A percentile compares a stretch with the other conserved stretches of the same genome.
phyloP scores from a whole-genome alignment of 1,284 basidiomycete species.

The Somion occarium region DNA sequence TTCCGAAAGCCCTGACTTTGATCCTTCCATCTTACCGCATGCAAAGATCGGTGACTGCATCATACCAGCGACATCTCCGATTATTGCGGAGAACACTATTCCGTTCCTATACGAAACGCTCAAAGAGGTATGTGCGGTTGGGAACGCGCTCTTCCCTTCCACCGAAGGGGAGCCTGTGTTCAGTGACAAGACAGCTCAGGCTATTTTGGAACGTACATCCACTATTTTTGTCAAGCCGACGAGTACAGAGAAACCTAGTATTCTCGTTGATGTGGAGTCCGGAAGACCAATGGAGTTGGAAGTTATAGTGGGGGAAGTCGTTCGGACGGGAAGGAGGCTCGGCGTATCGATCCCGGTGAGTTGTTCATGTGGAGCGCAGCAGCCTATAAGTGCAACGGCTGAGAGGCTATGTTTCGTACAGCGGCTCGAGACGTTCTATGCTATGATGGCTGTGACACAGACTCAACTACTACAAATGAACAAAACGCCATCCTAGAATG shows the following conservation, averaged over 20 bases:
- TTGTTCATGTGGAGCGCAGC: slow-evolving; percentile 9
- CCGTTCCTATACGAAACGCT: slow-evolving; percentile 43
- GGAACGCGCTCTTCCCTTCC: slow-evolving; percentile 44
- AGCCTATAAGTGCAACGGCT: too few relatives aligned
- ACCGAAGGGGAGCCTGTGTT: slow-evolving; percentile 35
- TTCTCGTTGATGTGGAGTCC: slow-evolving; percentile 53
- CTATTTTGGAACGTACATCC: slow-evolving; percentile 36
- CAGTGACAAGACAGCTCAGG: slow-evolving; percentile 36
- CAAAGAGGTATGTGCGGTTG: slow-evolving; percentile 44
- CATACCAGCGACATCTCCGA: slow-evolving; percentile 33
- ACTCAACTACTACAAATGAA: slow-evolving; percentile 36
- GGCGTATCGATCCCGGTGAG: slow-evolving; percentile 51
- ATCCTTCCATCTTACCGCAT: slow-evolving; percentile 24
- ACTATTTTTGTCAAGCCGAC: slow-evolving; percentile 36
- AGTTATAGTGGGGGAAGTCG: slow-evolving; percentile 58
- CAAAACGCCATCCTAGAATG: too few relatives aligned
- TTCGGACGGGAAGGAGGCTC: slow-evolving; percentile 44
- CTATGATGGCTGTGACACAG: slow-evolving; percentile 45
- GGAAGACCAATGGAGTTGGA: slow-evolving; percentile 62
- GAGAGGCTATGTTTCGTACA: too few relatives aligned
- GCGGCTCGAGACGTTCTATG: slow-evolving; percentile 49
- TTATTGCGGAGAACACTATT: slow-evolving; percentile 40
- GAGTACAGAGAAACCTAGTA: slow-evolving; percentile 49
- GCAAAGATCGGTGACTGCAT: slow-evolving; percentile 32
- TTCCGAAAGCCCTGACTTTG: slow-evolving; percentile 7